Evolutionary conservation across 1,139 yeast genomes (phyloP), one percentile per base, ranked within the genome.

Genomic region (Candida labiduridarum): DNA sequence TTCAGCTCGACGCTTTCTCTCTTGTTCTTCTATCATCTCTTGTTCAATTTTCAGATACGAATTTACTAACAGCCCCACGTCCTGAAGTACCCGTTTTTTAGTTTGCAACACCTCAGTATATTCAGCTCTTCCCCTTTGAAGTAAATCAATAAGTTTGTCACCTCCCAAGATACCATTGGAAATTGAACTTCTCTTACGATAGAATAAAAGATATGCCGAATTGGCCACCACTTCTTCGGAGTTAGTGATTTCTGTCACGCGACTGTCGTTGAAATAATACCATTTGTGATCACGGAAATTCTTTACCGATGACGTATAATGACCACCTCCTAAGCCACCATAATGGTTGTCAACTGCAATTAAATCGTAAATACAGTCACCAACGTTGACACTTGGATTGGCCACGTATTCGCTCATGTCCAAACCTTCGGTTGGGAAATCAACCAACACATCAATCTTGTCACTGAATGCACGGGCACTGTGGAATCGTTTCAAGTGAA

Each of bases 271-370:
- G 67, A 79, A 94, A 63, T 90, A 88, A 65, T 91, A 91, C 98
- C 99, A 94, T 56, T 84, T 76, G 30, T 73, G 71, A 60, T 89
- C 96, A 46, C 83, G 75, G 66, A 84, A 86, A 62, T 92, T 92
- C 65, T 86, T 87, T 1, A 82, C 97, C 59, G 84, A 86, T 0
- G 98, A 90, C 1, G 99, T 94, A 65, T 94, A 94, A 69, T 94
- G 99, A 2, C 99, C 99, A 7, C 99, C 99, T 1, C 98, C 98
- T 31, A 94, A 75, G 0, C 98, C 97, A 49, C 99, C 99, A 64
- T 79, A 92, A 65, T 94, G 99, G 65, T 92, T 92, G 65, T 92
- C 98, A 25, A 94, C 97, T 0, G 96, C 98, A 61, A 89, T 79
- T 58, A 94, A 74, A 64, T 94, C 99, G 66, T 94, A 94, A 0